phyloP scores from a whole-genome alignment of 1,284 basidiomycete genomes.

The Athelia sp. region DNA sequence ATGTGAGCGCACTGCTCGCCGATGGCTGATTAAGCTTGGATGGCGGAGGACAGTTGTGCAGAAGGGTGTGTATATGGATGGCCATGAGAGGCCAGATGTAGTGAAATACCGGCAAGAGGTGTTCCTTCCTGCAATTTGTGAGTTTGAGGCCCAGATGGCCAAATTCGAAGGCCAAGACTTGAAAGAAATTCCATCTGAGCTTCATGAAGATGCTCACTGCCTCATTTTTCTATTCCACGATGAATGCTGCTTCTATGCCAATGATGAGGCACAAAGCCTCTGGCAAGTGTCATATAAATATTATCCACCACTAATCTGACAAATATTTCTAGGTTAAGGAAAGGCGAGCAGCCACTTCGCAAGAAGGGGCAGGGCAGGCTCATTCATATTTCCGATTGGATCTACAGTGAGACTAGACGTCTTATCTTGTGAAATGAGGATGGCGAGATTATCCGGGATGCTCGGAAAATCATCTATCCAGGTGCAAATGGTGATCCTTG shows the following conservation, averaged over 20 bases:
- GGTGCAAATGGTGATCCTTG: constrained; percentile 22
- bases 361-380: constrained; percentile 18
- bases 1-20: constrained; percentile 17
- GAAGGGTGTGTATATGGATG: constrained; percentile 33
- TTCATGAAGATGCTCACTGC: not conserved
- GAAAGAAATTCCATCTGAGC: not conserved
- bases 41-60: constrained; percentile 17
- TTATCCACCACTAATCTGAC: too few relatives aligned
- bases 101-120: constrained; percentile 22
- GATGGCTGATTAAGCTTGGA: constrained; percentile 26
- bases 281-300: constrained; percentile 10
- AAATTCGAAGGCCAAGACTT: constrained; percentile 17
- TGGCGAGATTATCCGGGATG: constrained; percentile 16
- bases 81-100: constrained; percentile 31
- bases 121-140: constrained; percentile 25
- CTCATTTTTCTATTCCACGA: constrained; percentile 24
- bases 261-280: constrained; percentile 16
- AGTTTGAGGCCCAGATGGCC: constrained; percentile 21
- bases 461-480: constrained; percentile 21
- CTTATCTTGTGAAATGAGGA: constrained; percentile 12
- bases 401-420: constrained; percentile 12
- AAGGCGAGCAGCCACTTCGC: constrained; percentile 10
- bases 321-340: not conserved
- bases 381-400: constrained; percentile 15
- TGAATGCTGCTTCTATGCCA: constrained; percentile 24